These are phyloP conservation scores for Actinidia arguta DNA, from an alignment of 179 eudicot species.

Conservation along the genomic window DNA sequence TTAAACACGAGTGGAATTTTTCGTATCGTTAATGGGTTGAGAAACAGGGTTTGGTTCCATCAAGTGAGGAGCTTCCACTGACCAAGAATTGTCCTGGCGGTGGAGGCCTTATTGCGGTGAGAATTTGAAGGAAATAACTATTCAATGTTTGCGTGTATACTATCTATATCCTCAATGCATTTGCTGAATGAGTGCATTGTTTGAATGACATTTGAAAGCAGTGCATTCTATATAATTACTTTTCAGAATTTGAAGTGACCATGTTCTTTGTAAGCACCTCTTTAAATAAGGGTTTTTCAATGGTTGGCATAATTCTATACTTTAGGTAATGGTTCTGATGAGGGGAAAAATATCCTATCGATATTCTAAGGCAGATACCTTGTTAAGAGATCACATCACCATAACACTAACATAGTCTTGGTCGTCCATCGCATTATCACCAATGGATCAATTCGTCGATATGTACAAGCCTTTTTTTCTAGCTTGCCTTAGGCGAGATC, in stretches of 20 bases:
- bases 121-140: slow-evolving; percentile 19
- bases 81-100: slow-evolving; percentile 86
- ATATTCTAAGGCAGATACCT: no score
- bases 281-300: no score
- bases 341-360: no score
- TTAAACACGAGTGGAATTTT: no score
- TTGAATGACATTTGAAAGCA: background rate
- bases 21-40: slow-evolving; percentile 96
- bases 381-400: no score
- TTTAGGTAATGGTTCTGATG: background rate
- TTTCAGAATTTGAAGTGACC: background rate
- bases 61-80: slow-evolving; percentile 85
- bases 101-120: slow-evolving; percentile 82
- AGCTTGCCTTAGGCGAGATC: no score
- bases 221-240: background rate
- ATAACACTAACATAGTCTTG: no score
- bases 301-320: no score
- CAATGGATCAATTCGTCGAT: no score
- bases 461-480: no score
- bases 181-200: background rate
- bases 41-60: slow-evolving; percentile 91
- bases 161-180: background rate
- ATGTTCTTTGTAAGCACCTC: background rate
- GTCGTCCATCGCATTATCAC: no score
- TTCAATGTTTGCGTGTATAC: background rate